Percentiles rank a stretch among this genome's conserved stretches.
phyloP scores from a whole-genome alignment of 495 filamentous ascomycete genomes.

The Daldinia concentrica region DNA sequence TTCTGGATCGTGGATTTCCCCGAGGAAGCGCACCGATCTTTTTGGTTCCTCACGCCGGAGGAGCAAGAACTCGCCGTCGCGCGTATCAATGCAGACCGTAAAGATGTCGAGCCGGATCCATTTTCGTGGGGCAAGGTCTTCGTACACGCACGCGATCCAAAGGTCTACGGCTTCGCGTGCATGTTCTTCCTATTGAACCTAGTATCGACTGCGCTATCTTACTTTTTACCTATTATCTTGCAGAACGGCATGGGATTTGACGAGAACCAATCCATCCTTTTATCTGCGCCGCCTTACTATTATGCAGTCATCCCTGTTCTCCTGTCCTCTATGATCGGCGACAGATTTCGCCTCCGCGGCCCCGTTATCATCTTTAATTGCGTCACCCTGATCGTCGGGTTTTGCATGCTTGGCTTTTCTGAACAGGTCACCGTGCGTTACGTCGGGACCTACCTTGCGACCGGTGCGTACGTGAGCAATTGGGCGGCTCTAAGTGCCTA shows the following conservation, averaged over 20 bases:
- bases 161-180: conserved; percentile 76
- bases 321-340: conserved; percentile 72
- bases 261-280: conserved; percentile 70
- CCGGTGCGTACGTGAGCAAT: conserved; percentile 80
- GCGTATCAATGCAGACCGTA: conserved; percentile 70
- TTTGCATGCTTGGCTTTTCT: conserved; percentile 77
- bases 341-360: conserved; percentile 70
- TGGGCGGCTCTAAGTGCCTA: conserved; percentile 82
- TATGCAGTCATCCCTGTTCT: conserved; percentile 77
- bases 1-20: conserved; percentile 87
- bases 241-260: conserved; percentile 77
- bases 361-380: conserved; percentile 80
- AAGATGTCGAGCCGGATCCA: conserved; percentile 68
- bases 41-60: conserved; percentile 67
- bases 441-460: conserved; percentile 77
- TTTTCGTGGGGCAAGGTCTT: conserved; percentile 70
- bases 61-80: conserved; percentile 66
- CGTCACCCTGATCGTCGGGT: conserved; percentile 73
- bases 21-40: conserved; percentile 68
- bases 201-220: conserved; percentile 72
- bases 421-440: conserved; percentile 74
- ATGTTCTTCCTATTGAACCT: conserved; percentile 80
- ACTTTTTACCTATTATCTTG: conserved; percentile 78
- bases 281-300: conserved; percentile 81
- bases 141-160: conserved; percentile 69